Evolutionary conservation across 2,329 filamentous ascomycete genomes (phyloP).

Genomic region (Phoma sp.): DNA sequence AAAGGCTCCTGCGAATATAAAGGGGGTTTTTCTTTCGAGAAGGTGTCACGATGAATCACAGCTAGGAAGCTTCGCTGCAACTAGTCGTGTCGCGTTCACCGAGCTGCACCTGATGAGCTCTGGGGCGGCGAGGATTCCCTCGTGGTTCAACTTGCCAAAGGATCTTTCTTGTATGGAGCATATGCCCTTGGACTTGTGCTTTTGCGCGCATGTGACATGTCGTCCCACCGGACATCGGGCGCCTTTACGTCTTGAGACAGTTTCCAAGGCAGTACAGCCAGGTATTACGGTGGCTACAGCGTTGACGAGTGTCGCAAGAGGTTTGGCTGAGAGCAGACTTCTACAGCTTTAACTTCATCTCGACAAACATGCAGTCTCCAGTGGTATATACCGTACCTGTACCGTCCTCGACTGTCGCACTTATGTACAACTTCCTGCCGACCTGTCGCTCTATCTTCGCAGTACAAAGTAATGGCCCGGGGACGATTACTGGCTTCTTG

Average conservation of each 20-base stretch:
- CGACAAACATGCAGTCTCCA: slow-evolving; percentile 62
- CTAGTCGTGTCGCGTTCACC: background rate
- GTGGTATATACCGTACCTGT: slow-evolving; percentile 57
- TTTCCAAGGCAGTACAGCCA: background rate
- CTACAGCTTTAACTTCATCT: slow-evolving; percentile 34
- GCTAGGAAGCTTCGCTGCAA: background rate
- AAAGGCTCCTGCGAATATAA: background rate
- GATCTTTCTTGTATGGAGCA: background rate
- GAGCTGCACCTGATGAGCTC: background rate
- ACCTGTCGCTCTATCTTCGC: slow-evolving; percentile 55
- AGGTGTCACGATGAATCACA: background rate
- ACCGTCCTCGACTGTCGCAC: slow-evolving; percentile 58
- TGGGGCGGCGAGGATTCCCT: background rate
- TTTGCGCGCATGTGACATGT: background rate
- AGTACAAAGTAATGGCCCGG: slow-evolving; percentile 56
- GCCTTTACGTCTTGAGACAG: background rate
- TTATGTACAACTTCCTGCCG: slow-evolving; percentile 61
- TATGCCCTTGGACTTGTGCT: background rate
- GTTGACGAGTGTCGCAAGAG: background rate
- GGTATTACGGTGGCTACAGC: background rate
- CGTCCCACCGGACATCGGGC: background rate
- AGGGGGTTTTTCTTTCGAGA: background rate
- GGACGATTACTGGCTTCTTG: slow-evolving; percentile 59
- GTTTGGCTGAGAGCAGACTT: slow-evolving; percentile 1
- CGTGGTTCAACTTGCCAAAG: background rate